These are phyloP conservation scores for Cucumis cinereus DNA, from an alignment of 306 rosid genomes.

Conservation along the genomic window DNA sequence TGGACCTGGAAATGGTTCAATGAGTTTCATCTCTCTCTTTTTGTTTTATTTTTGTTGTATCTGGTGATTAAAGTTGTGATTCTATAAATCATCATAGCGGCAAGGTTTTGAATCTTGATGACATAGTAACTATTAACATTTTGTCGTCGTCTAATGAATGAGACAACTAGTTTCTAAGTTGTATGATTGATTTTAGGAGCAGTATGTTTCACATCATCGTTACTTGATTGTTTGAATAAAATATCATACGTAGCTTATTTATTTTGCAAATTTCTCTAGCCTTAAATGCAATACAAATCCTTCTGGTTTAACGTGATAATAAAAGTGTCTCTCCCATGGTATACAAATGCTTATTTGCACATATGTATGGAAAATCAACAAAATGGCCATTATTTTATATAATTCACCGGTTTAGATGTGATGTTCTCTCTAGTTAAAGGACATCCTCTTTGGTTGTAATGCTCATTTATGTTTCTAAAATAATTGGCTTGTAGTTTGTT, in stretches of 20 bases:
- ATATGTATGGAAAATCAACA: neutral
- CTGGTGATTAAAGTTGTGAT: neutral
- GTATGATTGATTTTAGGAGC: neutral
- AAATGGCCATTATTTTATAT: neutral
- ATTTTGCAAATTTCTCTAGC: no score
- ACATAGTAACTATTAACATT: neutral
- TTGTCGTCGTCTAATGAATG: neutral
- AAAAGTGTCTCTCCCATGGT: neutral
- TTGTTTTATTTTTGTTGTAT: no score
- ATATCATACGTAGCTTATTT: neutral
- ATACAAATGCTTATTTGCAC: neutral
- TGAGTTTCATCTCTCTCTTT: slow-evolving; percentile 26
- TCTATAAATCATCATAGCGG: neutral
- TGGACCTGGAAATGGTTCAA: slow-evolving; percentile 79
- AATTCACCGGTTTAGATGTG: neutral
- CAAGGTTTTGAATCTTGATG: neutral
- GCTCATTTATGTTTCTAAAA: neutral
- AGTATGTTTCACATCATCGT: neutral
- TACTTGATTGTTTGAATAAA: neutral
- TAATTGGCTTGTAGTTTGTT: neutral
- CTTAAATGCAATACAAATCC: neutral
- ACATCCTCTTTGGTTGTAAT: neutral
- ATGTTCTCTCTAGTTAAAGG: neutral
- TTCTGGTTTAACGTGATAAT: neutral
- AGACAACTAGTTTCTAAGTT: neutral